Evolutionary conservation across 805 yeast species (phyloP).

Genomic region (Suhomyces xylopsoci): DNA sequence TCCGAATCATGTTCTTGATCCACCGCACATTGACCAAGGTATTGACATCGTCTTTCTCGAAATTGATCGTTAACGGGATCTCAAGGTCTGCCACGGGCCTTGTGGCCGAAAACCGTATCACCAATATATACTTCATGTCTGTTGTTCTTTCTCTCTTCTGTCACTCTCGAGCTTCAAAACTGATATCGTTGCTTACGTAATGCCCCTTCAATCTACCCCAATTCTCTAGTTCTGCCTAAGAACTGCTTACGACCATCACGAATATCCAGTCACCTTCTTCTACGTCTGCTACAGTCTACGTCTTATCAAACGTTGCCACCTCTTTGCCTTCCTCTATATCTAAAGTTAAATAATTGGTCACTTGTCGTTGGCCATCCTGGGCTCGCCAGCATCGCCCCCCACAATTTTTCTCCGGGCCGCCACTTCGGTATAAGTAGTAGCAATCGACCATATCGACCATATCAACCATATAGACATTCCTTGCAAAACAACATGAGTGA

Average conservation of each 20-base stretch:
- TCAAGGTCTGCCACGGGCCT: conserved; percentile 23
- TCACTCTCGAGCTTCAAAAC: not conserved
- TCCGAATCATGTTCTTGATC: conserved; percentile 31
- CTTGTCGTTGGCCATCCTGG: not conserved
- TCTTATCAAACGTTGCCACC: not conserved
- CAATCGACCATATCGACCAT: not conserved
- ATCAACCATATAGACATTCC: not conserved
- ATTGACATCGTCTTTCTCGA: conserved; percentile 30
- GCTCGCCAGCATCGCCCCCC: not conserved
- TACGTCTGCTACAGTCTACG: not conserved
- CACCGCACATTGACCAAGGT: conserved; percentile 27
- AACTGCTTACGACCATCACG: not conserved
- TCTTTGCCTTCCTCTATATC: not conserved
- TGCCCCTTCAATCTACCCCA: not conserved
- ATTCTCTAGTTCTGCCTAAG: too few species aligned
- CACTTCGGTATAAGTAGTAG: not conserved
- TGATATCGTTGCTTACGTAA: not conserved
- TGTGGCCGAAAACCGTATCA: conserved; percentile 25
- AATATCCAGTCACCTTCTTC: not conserved
- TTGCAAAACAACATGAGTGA: not conserved
- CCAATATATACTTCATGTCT: conserved; percentile 11
- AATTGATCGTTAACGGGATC: conserved; percentile 26
- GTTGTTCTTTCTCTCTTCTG: not conserved
- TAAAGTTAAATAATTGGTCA: not conserved
- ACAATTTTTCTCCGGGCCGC: not conserved